Evolutionary conservation across 2,329 filamentous ascomycete species (phyloP).

Genomic region (Ophiobolus disseminans): DNA sequence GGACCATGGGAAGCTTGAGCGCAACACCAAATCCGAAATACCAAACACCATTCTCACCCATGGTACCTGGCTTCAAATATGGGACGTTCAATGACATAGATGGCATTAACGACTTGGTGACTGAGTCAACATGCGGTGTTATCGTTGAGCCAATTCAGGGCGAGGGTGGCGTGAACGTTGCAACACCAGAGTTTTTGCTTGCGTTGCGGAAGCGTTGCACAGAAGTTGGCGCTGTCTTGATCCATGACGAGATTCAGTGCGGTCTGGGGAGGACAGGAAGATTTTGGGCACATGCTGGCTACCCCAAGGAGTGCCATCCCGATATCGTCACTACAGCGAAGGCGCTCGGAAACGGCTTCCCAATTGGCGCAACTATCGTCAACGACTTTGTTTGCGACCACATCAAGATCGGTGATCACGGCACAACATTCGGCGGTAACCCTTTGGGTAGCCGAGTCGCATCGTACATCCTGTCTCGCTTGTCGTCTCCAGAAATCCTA

Average conservation of each 20-base stretch:
- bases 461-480: conserved; percentile 80
- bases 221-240: conserved; percentile 84
- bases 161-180: conserved; percentile 89
- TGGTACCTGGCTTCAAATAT: conserved; percentile 92
- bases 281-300: conserved; percentile 84
- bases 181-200: conserved; percentile 79
- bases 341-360: conserved; percentile 94
- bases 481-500: conserved; percentile 75
- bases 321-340: conserved; percentile 95
- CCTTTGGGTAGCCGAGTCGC: conserved; percentile 84
- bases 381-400: conserved; percentile 72
- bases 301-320: conserved; percentile 82
- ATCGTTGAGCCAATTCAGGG: conserved; percentile 98
- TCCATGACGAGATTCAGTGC: conserved; percentile 98
- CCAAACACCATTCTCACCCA: conserved; percentile 91
- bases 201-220: conserved; percentile 85
- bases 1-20: conserved; percentile 94
- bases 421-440: conserved; percentile 93
- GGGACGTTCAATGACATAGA: conserved; percentile 84
- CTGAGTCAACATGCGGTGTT: conserved; percentile 86
- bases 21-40: conserved; percentile 98
- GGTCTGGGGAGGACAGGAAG: conserved; percentile 85
- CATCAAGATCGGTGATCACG: conserved; percentile 81
- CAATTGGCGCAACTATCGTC: conserved; percentile 82
- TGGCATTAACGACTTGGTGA: conserved; percentile 76